phyloP scores from a whole-genome alignment of 2,329 filamentous ascomycete genomes.

The Lecanicillium sp. region DNA sequence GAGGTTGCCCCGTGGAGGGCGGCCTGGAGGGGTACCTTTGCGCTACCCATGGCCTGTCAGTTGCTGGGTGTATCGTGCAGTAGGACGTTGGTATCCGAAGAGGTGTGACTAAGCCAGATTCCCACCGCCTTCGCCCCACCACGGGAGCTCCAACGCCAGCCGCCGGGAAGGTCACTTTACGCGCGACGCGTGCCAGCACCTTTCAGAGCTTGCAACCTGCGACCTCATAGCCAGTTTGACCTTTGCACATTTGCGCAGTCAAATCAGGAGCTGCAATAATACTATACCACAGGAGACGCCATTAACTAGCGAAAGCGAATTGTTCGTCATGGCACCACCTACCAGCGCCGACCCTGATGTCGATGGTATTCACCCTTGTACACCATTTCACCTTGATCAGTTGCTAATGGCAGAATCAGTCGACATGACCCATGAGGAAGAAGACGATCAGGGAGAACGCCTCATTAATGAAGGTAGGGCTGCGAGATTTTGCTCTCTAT shows the following conservation, averaged over 20 bases:
- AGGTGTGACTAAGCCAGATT: slow-evolving; percentile 5
- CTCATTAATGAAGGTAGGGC: slow-evolving; percentile 82
- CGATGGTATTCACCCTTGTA: slow-evolving; percentile 21
- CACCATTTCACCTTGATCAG: slow-evolving; percentile 6
- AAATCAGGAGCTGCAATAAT: background rate
- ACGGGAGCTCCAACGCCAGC: background rate
- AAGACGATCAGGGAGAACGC: slow-evolving; percentile 69
- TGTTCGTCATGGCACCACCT: slow-evolving; percentile 24
- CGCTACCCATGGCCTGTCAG: background rate
- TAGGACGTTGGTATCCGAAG: too few relatives aligned
- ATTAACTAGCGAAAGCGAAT: too few relatives aligned
- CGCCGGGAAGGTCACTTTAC: slow-evolving; percentile 22
- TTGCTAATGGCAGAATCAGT: slow-evolving; percentile 16
- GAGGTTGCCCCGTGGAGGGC: background rate
- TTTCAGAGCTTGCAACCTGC: slow-evolving; percentile 19
- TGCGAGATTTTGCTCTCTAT: too few relatives aligned
- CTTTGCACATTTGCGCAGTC: background rate
- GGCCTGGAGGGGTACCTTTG: background rate
- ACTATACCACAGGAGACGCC: too few relatives aligned
- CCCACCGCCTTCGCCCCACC: background rate
- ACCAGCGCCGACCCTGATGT: slow-evolving; percentile 26
- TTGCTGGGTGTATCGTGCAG: too few relatives aligned
- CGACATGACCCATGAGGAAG: slow-evolving; percentile 51
- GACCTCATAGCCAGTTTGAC: too few relatives aligned
- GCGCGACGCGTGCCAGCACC: slow-evolving; percentile 26